These are phyloP conservation scores for Metrosideros polymorpha DNA, from an alignment of 441 rosid genomes.

Conservation along the genomic window DNA sequence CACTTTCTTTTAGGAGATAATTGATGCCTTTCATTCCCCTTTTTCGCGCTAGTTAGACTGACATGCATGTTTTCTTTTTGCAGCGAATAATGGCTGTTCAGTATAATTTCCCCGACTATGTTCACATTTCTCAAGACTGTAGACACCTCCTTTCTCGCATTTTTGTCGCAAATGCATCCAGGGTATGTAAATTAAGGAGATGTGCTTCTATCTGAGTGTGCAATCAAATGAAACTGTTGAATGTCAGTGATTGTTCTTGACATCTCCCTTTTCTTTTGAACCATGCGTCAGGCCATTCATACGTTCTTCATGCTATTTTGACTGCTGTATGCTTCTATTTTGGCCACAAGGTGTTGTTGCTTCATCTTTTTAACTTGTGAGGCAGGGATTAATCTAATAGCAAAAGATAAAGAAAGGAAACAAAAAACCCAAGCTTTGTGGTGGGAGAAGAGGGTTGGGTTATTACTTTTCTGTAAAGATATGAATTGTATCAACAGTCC, in stretches of 20 bases:
- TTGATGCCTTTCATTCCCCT: background rate
- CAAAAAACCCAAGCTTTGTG: background rate
- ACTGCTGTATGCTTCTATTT: background rate
- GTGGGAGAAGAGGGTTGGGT: background rate
- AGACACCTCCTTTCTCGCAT: background rate
- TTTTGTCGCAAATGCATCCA: background rate
- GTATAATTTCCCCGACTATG: background rate
- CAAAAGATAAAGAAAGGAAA: background rate
- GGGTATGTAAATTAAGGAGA: background rate
- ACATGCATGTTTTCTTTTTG: background rate
- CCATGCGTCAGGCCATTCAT: background rate
- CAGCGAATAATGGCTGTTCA: constrained; percentile 2
- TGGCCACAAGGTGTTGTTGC: background rate
- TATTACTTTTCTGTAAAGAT: background rate
- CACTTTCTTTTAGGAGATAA: background rate
- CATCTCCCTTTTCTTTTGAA: background rate
- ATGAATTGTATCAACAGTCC: background rate
- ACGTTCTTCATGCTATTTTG: background rate
- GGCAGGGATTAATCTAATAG: background rate
- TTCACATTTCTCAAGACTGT: background rate
- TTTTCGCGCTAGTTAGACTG: background rate
- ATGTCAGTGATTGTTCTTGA: background rate
- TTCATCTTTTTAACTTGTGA: background rate
- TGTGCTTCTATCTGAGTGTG: background rate
- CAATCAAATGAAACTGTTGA: background rate